Evolutionary conservation across 2,329 filamentous ascomycete species (phyloP), one percentile per base, ranked within the genome.

Genomic region (Blumeria hordei): DNA sequence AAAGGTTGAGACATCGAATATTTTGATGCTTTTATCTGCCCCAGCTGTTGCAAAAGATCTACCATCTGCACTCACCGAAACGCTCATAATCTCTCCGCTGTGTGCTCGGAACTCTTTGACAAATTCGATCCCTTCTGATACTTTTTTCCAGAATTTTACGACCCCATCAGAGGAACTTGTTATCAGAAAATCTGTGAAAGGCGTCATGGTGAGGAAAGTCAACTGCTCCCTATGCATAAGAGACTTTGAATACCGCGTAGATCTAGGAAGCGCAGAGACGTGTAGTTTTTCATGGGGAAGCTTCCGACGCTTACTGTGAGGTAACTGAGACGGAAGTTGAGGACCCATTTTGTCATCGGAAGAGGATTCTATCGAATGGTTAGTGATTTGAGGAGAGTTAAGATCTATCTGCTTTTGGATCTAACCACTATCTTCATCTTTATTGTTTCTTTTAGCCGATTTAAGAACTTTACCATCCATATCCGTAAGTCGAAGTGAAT

Each of bases 111-210:
- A 98, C 69, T 98, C 88, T 70, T 98, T 98, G 54, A 96, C 90
- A 64, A 98, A 98, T 69, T 98, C 93, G 57, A 98, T 85, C 0
- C 86, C 86, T 36, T 85, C 81, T 1, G 79, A 81, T 59, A 85
- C 77, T 71, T 98, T 98, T 71, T 98, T 98, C 92, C 92, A 98
- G 67, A 98, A 98, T 68, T 98, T 98, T 62, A 96, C 90, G 0
- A 90, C 83, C n/a, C 93, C 93, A 65, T 98, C 92, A 45, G 85
- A 71, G 0, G 92, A 96, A 58, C 85, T 86, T 0, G 92, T 98
- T 59, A 98, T 92, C 39, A 98, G 73, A 65, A 98, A 98, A 62
- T 96, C 92, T 57, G 90, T 95, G 57, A 83, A 72, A 0, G 88
- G 88, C 0, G 93, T 94, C 67, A 94, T 81, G 11, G 82, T 93